Conservation (phyloP, 2,329 filamentous ascomycete species). For the Apiospora saccharicola region DNA sequence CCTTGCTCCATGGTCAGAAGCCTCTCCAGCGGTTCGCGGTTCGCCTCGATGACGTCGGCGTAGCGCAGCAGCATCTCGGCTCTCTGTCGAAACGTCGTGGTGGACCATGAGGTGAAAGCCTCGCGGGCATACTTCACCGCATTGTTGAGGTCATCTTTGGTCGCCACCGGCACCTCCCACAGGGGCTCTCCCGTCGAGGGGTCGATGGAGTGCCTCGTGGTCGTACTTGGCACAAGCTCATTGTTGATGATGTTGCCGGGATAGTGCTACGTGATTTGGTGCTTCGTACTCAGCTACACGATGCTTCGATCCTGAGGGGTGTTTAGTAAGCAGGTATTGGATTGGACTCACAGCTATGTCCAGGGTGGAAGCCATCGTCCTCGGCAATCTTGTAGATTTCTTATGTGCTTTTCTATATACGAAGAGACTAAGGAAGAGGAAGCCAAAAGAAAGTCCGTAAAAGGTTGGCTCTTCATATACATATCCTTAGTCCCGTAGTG, state of each 20-base stretch:
- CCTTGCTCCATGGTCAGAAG: constrained; percentile 40
- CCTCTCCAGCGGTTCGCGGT: constrained; percentile 32
- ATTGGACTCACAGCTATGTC: neutral
- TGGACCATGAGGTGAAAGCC: constrained; percentile 49
- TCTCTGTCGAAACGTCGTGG: constrained; percentile 36
- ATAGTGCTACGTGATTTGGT: neutral
- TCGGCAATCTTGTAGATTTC: neutral
- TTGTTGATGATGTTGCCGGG: constrained; percentile 28
- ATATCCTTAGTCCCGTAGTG: neutral
- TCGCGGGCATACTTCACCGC: constrained; percentile 46
- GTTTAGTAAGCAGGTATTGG: neutral
- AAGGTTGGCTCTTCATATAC: neutral
- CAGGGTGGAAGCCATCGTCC: neutral
- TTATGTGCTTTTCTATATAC: neutral
- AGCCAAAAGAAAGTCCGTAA: too few species aligned
- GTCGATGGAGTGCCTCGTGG: constrained; percentile 34
- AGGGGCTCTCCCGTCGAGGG: constrained; percentile 44
- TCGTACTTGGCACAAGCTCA: constrained; percentile 18
- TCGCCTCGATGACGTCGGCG: constrained; percentile 38
- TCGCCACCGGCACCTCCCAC: constrained; percentile 47
- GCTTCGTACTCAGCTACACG: too few species aligned
- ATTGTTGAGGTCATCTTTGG: constrained; percentile 47
- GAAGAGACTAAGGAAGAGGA: neutral
- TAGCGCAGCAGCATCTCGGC: constrained; percentile 33
- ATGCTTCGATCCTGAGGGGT: neutral